A percentile compares a stretch with the other conserved stretches of the same genome.
Evolutionary conservation across 495 filamentous ascomycete species (phyloP).

Genomic region (Lophiostoma macrostomum): DNA sequence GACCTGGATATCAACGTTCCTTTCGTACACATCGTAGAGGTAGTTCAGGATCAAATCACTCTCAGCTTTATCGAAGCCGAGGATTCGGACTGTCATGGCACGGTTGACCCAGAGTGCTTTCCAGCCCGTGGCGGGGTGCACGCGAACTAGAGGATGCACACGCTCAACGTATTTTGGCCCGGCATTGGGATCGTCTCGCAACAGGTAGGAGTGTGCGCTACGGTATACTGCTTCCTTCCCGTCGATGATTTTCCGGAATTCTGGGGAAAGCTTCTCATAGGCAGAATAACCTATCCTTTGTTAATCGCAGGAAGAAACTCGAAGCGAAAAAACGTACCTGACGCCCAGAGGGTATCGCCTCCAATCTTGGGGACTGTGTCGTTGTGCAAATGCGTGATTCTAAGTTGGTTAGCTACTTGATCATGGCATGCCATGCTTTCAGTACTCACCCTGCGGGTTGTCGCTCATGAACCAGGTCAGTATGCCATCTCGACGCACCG

Average conservation of each 20-base stretch:
- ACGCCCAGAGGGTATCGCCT: slow-evolving; percentile 70
- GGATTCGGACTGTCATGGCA: slow-evolving; percentile 61
- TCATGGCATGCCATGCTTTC: no score
- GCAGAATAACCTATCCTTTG: slow-evolving; percentile 58
- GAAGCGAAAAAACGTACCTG: slow-evolving; percentile 7
- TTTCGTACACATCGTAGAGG: slow-evolving; percentile 62
- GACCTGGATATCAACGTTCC: slow-evolving; percentile 65
- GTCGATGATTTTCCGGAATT: slow-evolving; percentile 68
- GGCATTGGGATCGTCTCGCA: slow-evolving; percentile 52
- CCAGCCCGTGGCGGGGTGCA: slow-evolving; percentile 70
- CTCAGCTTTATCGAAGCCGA: slow-evolving; percentile 63
- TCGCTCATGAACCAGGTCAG: slow-evolving; percentile 65
- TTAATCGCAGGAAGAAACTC: no score
- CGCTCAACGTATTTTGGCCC: slow-evolving; percentile 64
- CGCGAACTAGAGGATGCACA: slow-evolving; percentile 64
- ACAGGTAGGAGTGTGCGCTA: slow-evolving; percentile 64
- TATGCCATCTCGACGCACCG: slow-evolving; percentile 66
- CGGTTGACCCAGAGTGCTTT: slow-evolving; percentile 69
- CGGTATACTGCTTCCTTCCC: slow-evolving; percentile 64
- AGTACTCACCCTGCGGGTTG: slow-evolving; percentile 55
- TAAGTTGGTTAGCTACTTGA: no score
- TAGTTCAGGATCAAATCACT: slow-evolving; percentile 67
- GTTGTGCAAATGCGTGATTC: slow-evolving; percentile 26
- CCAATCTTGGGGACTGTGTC: slow-evolving; percentile 61
- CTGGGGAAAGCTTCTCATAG: slow-evolving; percentile 68